Conservation (phyloP, 495 filamentous ascomycete genomes). For the Hypoxylon fuscum region DNA sequence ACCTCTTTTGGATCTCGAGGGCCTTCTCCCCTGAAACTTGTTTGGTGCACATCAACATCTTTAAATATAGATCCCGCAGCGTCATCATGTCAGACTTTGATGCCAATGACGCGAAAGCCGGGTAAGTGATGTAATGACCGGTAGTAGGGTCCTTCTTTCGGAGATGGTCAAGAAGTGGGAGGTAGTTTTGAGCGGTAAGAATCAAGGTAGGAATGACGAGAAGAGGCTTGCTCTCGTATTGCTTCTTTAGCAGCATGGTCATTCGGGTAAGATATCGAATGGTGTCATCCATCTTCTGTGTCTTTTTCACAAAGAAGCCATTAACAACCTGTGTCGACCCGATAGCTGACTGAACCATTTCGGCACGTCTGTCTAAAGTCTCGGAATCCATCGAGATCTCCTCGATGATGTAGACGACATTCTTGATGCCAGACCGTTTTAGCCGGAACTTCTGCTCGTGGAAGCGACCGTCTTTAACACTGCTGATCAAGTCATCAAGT, state of each 20-base stretch:
- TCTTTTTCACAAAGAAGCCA: slow-evolving; percentile 83
- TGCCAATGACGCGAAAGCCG: slow-evolving; percentile 73
- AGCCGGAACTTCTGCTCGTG: slow-evolving; percentile 88
- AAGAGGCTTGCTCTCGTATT: slow-evolving; percentile 66
- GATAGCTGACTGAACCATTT: slow-evolving; percentile 76
- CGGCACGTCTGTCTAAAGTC: slow-evolving; percentile 63
- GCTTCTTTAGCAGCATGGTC: slow-evolving; percentile 71
- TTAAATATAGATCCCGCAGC: slow-evolving; percentile 78
- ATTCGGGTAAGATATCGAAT: slow-evolving; percentile 81
- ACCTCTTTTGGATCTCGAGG: slow-evolving; percentile 77
- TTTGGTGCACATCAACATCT: slow-evolving; percentile 87
- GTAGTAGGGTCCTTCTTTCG: slow-evolving; percentile 52
- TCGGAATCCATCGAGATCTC: slow-evolving; percentile 66
- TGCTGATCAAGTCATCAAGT: slow-evolving; percentile 79
- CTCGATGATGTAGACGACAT: slow-evolving; percentile 85
- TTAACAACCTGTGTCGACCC: slow-evolving; percentile 84
- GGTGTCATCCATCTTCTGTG: slow-evolving; percentile 78
- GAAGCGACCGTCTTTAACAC: slow-evolving; percentile 85
- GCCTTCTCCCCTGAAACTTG: slow-evolving; percentile 85
- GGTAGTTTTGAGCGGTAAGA: slow-evolving; percentile 74
- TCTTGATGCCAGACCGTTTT: slow-evolving; percentile 72
- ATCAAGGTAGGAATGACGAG: slow-evolving; percentile 71
- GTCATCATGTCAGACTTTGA: slow-evolving; percentile 80
- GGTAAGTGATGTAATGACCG: slow-evolving; percentile 73
- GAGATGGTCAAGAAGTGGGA: slow-evolving; percentile 69